Conservation (phyloP, 305 asterid species). For the Fraxinus latifolia region DNA sequence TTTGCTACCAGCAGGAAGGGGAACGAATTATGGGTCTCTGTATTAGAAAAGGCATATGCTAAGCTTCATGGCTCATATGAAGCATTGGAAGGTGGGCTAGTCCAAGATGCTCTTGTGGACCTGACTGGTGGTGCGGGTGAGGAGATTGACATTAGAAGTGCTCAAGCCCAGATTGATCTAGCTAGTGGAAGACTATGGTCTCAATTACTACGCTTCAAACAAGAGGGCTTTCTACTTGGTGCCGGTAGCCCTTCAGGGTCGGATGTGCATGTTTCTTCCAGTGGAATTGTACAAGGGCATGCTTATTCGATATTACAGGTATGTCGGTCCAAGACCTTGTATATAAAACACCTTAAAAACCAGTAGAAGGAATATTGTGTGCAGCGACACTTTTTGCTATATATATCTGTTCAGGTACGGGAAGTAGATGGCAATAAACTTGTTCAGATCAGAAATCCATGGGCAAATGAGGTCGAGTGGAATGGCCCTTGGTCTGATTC, state of each 20-base stretch:
- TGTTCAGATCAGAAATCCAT: conserved; percentile 93
- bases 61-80: conserved; percentile 98
- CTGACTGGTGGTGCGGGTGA: conserved; percentile 99
- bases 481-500: conserved; percentile 99
- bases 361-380: conserved; percentile 11
- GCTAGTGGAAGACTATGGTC: conserved; percentile 99
- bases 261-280: conserved; percentile 89
- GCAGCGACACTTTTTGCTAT: neutral
- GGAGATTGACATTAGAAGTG: conserved; percentile 98
- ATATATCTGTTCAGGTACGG: conserved; percentile 49
- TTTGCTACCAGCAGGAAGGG: conserved; percentile 95
- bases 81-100: conserved; percentile 99
- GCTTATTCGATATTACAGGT: conserved; percentile 98
- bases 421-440: conserved; percentile 88
- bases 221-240: conserved; percentile 91
- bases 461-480: conserved; percentile 99
- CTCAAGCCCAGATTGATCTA: conserved; percentile 94
- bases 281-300: conserved; percentile 97
- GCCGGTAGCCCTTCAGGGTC: conserved; percentile 99
- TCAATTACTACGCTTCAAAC: conserved; percentile 84
- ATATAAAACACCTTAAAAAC: neutral
- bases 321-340: conserved; percentile 1
- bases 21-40: conserved; percentile 88
- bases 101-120: conserved; percentile 99
- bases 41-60: conserved; percentile 94